Percentiles rank a stretch among this genome's conserved stretches.
Conservation (phyloP, 192 early-diverging fungal genomes). For the Entophlyctis helioformis region DNA sequence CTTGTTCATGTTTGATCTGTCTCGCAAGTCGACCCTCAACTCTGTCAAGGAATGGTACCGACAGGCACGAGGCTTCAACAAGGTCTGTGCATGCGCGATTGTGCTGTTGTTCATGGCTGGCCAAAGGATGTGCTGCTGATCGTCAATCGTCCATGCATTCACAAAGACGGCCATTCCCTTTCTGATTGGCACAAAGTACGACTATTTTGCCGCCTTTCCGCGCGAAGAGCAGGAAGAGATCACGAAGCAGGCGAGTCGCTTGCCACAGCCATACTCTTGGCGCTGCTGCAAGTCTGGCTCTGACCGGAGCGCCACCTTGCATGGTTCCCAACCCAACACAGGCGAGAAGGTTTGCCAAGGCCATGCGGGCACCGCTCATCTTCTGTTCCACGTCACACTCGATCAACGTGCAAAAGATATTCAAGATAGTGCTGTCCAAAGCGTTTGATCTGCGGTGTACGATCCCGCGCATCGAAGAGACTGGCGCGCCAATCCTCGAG, state of each 20-base stretch:
- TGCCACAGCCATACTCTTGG: conserved; percentile 1
- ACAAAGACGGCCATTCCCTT: conserved; percentile 80
- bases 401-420: conserved; percentile 95
- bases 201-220: conserved; percentile 75
- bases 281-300: background rate
- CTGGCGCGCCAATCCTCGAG: conserved; percentile 86
- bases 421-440: conserved; percentile 89
- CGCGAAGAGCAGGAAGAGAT: conserved; percentile 88
- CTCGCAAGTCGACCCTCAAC: conserved; percentile 82
- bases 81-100: conserved; percentile 34
- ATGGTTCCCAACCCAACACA: no score
- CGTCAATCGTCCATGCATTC: no score
- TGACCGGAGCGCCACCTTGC: no score
- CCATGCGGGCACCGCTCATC: conserved; percentile 90
- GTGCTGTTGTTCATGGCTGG: no score
- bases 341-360: conserved; percentile 77
- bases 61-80: conserved; percentile 91
- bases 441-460: conserved; percentile 90
- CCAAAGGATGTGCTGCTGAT: no score
- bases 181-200: conserved; percentile 92
- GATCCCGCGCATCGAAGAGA: conserved; percentile 82
- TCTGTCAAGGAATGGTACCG: conserved; percentile 94
- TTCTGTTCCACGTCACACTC: conserved; percentile 89
- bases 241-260: conserved; percentile 60
- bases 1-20: conserved; percentile 93